These are phyloP conservation scores for Bryopsis sp. DNA, from an alignment of 139 green algal species.

Conservation along the genomic window DNA sequence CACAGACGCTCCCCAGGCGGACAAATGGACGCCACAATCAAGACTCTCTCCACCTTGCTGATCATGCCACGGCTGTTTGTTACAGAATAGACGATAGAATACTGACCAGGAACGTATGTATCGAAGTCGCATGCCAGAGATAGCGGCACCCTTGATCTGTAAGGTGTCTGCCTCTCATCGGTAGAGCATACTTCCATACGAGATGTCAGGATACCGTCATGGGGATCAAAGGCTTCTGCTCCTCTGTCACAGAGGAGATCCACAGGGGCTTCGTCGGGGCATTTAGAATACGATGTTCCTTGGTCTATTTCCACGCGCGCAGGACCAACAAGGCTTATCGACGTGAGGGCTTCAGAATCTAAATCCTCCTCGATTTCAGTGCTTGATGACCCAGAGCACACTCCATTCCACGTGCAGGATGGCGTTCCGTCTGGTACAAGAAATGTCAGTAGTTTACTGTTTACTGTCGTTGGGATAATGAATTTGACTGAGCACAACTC, in stretches of 20 bases:
- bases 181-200: background rate
- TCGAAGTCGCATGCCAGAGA: background rate
- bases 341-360: no score
- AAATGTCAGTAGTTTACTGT: no score
- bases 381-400: background rate
- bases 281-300: background rate
- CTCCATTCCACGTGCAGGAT: background rate
- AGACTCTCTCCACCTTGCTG: background rate
- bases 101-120: slow-evolving; percentile 3
- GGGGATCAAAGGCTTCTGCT: background rate
- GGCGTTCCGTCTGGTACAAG: background rate
- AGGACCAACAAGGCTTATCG: no score
- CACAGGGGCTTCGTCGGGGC: background rate
- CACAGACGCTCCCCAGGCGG: slow-evolving; percentile 10
- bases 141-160: background rate
- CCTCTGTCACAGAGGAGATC: background rate
- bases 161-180: background rate
- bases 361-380: background rate
- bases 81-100: slow-evolving; percentile 20
- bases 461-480: no score
- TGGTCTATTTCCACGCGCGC: background rate
- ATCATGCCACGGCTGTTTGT: background rate
- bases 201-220: background rate
- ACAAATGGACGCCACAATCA: slow-evolving; percentile 8
- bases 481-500: no score